Conservation (phyloP, 108 stramenopile genomes). For the Nitzschia inconspicua region DNA sequence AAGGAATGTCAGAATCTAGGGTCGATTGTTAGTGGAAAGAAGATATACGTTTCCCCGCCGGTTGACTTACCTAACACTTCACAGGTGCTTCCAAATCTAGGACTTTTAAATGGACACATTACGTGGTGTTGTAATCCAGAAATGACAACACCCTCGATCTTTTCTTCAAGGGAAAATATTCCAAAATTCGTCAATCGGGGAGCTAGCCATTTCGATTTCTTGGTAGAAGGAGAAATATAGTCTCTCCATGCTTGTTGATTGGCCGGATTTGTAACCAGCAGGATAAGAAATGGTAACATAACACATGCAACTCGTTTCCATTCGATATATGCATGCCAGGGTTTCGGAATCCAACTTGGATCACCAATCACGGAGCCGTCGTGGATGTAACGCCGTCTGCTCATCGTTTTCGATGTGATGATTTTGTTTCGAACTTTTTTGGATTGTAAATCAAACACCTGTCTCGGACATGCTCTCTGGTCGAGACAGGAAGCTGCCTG, state of each 20-base stretch:
- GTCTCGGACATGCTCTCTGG: too few species aligned
- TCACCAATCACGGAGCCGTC: slow-evolving; percentile 1
- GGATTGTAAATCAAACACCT: too few species aligned
- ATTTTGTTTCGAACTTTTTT: neutral
- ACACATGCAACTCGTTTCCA: slow-evolving; percentile 7
- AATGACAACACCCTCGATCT: neutral
- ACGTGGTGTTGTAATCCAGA: neutral
- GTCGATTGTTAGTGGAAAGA: too few species aligned
- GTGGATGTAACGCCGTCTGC: neutral
- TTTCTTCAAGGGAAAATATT: slow-evolving; percentile 5
- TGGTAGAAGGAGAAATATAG: neutral
- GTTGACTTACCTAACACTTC: too few species aligned
- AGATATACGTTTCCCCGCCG: too few species aligned
- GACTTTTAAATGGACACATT: neutral
- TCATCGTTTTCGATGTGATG: neutral
- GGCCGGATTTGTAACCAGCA: slow-evolving; percentile 18
- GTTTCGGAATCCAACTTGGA: neutral
- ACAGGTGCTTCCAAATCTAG: neutral
- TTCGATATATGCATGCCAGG: neutral
- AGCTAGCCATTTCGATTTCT: neutral
- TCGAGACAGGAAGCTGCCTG: too few species aligned
- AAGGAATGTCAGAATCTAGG: too few species aligned
- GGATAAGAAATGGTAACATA: neutral
- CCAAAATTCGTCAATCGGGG: neutral
- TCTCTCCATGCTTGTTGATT: neutral